phyloP scores from a whole-genome alignment of 2,329 filamentous ascomycete species.

The Hypoxylon sp. region DNA sequence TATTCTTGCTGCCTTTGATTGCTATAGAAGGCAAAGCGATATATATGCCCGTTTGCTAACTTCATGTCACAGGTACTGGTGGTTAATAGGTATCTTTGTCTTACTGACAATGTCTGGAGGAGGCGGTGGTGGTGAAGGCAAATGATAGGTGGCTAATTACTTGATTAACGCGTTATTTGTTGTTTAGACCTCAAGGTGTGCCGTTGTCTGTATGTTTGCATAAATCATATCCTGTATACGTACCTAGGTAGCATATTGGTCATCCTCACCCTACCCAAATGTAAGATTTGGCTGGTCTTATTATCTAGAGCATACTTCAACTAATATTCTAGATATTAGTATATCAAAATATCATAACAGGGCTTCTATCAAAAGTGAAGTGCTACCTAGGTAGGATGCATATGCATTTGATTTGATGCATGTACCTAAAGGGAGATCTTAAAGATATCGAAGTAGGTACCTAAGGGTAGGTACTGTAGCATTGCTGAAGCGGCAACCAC shows the following conservation, averaged over 20 bases:
- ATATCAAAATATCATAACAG: not conserved
- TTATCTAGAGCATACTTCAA: not conserved
- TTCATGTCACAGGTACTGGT: slow-evolving; percentile 70
- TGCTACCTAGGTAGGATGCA: too few species aligned
- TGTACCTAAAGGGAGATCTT: too few species aligned
- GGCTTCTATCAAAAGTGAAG: not conserved
- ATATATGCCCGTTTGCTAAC: slow-evolving; percentile 26
- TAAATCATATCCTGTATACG: not conserved
- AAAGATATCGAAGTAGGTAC: too few species aligned
- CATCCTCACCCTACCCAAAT: not conserved
- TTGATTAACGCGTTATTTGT: slow-evolving; percentile 15
- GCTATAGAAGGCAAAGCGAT: not conserved
- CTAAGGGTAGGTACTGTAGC: too few species aligned
- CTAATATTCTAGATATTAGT: not conserved
- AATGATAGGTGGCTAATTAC: slow-evolving; percentile 55
- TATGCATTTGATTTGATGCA: not conserved
- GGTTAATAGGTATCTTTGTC: slow-evolving; percentile 67
- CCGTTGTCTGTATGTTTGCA: not conserved
- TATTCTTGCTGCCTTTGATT: not conserved
- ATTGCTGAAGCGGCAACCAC: slow-evolving; percentile 17
- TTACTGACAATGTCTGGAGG: slow-evolving; percentile 66
- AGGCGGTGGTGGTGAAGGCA: slow-evolving; percentile 60
- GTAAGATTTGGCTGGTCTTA: not conserved
- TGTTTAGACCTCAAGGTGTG: not conserved
- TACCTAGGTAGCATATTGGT: not conserved